Conservation (phyloP, 805 yeast genomes). For the Hanseniaspora lachancei region DNA sequence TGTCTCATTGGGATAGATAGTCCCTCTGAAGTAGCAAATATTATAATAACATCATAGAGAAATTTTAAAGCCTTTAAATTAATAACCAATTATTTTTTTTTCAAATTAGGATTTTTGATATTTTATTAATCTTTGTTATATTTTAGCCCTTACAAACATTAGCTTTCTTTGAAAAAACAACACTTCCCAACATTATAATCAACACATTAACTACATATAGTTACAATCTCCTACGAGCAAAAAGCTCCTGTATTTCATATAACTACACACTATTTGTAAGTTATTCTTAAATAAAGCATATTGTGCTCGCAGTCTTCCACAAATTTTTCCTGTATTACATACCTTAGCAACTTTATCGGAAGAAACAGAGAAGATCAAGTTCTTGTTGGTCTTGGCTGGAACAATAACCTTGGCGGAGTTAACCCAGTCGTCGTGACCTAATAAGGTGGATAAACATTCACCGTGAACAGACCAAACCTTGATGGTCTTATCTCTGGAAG, state of each 20-base stretch:
- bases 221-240: not conserved
- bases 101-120: not conserved
- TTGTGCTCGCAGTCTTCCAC: not conserved
- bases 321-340: constrained; percentile 35
- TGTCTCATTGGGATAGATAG: constrained; percentile 73
- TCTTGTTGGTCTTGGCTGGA: constrained; percentile 36
- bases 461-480: constrained; percentile 99
- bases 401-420: constrained; percentile 87
- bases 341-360: constrained; percentile 99
- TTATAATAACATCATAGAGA: constrained; percentile 53
- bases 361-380: constrained; percentile 89
- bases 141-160: not conserved
- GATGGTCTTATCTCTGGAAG: constrained; percentile 97
- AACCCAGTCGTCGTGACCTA: constrained; percentile 98
- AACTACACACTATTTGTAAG: not conserved
- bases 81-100: not conserved
- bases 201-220: constrained; percentile 3
- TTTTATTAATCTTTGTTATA: not conserved
- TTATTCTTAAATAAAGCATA: not conserved
- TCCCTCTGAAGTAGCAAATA: constrained; percentile 99
- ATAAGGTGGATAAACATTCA: constrained; percentile 85
- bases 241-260: not conserved
- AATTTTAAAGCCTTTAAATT: not conserved
- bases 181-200: not conserved
- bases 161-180: not conserved